Evolutionary conservation across 83 land plant genomes (phyloP).

Genomic region (Picea abies): DNA sequence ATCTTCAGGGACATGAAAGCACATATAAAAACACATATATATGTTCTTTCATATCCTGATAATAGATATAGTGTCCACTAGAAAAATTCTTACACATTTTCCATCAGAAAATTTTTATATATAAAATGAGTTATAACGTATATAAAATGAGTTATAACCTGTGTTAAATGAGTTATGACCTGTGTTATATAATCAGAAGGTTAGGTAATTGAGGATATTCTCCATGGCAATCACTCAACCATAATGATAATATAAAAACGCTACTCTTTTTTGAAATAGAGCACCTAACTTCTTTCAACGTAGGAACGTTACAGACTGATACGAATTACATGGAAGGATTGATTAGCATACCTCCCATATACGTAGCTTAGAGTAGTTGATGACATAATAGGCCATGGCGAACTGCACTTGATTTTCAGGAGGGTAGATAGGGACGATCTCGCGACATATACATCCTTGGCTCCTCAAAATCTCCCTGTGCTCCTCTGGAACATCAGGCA

Average conservation of each 20-base stretch:
- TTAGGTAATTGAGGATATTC: background rate
- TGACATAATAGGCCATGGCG: slow-evolving; percentile 78
- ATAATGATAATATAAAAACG: too few relatives aligned
- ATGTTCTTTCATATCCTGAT: too few relatives aligned
- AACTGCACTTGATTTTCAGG: slow-evolving; percentile 55
- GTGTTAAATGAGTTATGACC: background rate
- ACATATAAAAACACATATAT: too few relatives aligned
- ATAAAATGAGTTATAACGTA: background rate
- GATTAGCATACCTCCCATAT: slow-evolving; percentile 47
- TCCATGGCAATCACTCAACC: background rate
- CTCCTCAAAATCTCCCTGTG: slow-evolving; percentile 45
- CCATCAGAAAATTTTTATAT: too few relatives aligned
- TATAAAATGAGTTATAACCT: background rate
- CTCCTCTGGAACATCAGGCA: slow-evolving; percentile 76
- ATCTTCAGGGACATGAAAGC: too few relatives aligned
- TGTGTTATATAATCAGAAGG: too few relatives aligned
- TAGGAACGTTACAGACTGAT: background rate
- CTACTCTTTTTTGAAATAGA: too few relatives aligned
- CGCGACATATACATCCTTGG: slow-evolving; percentile 69
- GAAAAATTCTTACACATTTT: too few relatives aligned
- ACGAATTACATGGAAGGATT: background rate
- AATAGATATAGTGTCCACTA: too few relatives aligned
- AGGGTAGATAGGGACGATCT: slow-evolving; percentile 69
- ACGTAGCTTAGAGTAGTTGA: slow-evolving; percentile 83
- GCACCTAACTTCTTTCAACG: too few relatives aligned